phyloP scores from a whole-genome alignment of 2,329 filamentous ascomycete species.

The Cercospora sp. region DNA sequence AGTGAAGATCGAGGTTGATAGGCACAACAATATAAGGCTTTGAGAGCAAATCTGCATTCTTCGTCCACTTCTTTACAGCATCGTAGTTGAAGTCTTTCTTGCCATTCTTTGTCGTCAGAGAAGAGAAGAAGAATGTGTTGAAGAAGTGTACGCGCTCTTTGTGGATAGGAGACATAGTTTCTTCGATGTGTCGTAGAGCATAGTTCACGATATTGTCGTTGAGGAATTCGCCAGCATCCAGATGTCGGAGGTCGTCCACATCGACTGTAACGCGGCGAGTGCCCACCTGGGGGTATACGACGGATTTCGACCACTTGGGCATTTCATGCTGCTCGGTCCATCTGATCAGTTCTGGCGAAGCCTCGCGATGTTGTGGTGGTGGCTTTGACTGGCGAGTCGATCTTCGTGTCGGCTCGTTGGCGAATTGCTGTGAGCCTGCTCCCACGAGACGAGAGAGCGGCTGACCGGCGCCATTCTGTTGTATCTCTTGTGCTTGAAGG shows the following conservation, averaged over 20 bases:
- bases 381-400: constrained; percentile 26
- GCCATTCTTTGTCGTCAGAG: constrained; percentile 61
- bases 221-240: constrained; percentile 81
- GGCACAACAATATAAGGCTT: constrained; percentile 91
- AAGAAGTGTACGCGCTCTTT: constrained; percentile 74
- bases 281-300: constrained; percentile 63
- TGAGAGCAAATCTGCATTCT: constrained; percentile 72
- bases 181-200: constrained; percentile 62
- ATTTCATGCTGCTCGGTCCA: constrained; percentile 31
- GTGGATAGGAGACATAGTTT: constrained; percentile 37
- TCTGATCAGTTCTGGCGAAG: constrained; percentile 18
- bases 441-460: not conserved
- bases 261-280: constrained; percentile 64
- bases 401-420: constrained; percentile 11
- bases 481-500: constrained; percentile 1
- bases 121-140: constrained; percentile 88
- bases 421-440: constrained; percentile 12
- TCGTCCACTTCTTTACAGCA: constrained; percentile 83
- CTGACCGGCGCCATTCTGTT: not conserved
- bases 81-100: constrained; percentile 72
- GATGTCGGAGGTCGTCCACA: constrained; percentile 68
- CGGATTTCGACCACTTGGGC: constrained; percentile 44
- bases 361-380: constrained; percentile 5
- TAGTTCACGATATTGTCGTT: constrained; percentile 94
- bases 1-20: constrained; percentile 81